Conservation (phyloP, 495 filamentous ascomycete genomes). For the Chlorociboria aeruginascens region DNA sequence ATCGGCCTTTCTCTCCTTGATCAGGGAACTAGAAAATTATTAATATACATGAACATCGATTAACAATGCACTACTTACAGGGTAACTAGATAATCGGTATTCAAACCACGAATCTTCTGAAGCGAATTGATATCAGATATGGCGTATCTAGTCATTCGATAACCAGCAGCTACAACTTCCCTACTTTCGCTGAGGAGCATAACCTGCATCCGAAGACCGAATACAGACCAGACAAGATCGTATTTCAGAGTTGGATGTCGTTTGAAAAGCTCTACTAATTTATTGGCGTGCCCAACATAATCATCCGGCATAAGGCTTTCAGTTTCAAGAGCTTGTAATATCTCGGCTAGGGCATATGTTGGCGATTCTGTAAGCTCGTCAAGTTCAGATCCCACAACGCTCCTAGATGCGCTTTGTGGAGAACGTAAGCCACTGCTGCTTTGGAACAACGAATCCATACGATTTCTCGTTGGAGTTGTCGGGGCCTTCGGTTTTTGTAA, state of each 20-base stretch:
- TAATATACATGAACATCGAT: background rate
- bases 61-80: conserved; percentile 29
- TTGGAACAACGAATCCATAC: conserved; percentile 58
- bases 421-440: conserved; percentile 49
- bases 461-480: conserved; percentile 53
- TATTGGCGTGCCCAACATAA: conserved; percentile 87
- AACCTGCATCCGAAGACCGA: conserved; percentile 82
- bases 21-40: conserved; percentile 49
- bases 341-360: conserved; percentile 78
- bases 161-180: conserved; percentile 90
- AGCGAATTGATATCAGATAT: conserved; percentile 86
- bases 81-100: conserved; percentile 88
- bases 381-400: conserved; percentile 40
- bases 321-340: conserved; percentile 74
- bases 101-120: conserved; percentile 71
- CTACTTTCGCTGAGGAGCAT: conserved; percentile 92
- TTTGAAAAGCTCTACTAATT: conserved; percentile 83
- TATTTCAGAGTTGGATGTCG: conserved; percentile 87
- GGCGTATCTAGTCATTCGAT: conserved; percentile 84
- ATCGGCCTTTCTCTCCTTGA: conserved; percentile 89
- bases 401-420: conserved; percentile 45
- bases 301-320: conserved; percentile 84
- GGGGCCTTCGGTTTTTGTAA: conserved; percentile 50
- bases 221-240: conserved; percentile 88
- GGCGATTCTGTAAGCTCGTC: conserved; percentile 65